Conservation (phyloP, 345 rosid species). For the Corymbia maculata region DNA sequence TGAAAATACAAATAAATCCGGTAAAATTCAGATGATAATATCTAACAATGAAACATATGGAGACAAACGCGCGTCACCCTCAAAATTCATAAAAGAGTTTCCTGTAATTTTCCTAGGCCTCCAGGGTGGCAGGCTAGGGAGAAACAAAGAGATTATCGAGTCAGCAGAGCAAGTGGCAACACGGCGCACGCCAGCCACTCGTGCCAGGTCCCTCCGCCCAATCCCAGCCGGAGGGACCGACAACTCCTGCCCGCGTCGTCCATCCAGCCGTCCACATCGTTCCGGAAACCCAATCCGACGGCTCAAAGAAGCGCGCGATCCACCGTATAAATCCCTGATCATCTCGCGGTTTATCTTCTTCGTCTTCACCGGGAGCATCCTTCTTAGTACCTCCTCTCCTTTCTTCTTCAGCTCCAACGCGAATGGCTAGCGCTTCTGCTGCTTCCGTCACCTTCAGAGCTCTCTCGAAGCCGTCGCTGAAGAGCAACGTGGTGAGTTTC, state of each 20-base stretch:
- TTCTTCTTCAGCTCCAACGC: background rate
- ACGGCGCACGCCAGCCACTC: background rate
- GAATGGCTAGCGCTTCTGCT: conserved; percentile 17
- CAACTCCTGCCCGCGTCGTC: background rate
- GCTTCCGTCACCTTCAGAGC: conserved; percentile 5
- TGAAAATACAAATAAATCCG: background rate
- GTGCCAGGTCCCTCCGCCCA: background rate
- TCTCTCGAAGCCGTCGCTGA: conserved; percentile 5
- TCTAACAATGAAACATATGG: background rate
- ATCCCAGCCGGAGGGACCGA: background rate
- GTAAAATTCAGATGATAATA: background rate
- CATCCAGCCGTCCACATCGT: background rate
- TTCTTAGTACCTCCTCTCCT: background rate
- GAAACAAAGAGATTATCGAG: background rate
- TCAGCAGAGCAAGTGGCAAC: background rate
- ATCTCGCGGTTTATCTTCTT: conserved; percentile 1
- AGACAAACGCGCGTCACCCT: background rate
- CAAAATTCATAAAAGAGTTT: background rate
- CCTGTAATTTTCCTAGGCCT: background rate
- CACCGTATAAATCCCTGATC: background rate
- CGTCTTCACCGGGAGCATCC: background rate
- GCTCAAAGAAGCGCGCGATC: background rate
- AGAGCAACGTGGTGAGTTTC: conserved; percentile 6
- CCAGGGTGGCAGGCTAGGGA: background rate
- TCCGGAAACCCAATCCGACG: background rate